These are phyloP conservation scores for Phytophthora sp. DNA, from an alignment of 352 stramenopile species.

Conservation along the genomic window DNA sequence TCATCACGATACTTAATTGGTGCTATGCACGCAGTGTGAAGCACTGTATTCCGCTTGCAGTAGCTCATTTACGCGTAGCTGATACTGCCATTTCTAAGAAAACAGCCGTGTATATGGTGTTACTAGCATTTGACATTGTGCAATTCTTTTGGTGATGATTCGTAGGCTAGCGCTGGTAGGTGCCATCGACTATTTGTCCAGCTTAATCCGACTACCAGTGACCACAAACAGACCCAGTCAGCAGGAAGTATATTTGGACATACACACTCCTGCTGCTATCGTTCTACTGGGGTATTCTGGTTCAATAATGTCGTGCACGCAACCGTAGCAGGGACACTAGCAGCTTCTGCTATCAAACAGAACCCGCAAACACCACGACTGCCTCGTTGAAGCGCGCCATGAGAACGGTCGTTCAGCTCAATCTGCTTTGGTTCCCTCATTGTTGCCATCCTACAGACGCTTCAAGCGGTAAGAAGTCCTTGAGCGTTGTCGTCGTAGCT, in stretches of 20 bases:
- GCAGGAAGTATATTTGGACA: slow-evolving; percentile 6
- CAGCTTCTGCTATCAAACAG: slow-evolving; percentile 93
- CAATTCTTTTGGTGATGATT: slow-evolving; percentile 88
- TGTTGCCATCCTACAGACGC: slow-evolving; percentile 89
- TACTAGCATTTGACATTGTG: slow-evolving; percentile 82
- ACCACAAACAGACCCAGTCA: not conserved
- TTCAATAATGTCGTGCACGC: slow-evolving; percentile 92
- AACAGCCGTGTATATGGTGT: slow-evolving; percentile 71
- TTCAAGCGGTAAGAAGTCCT: slow-evolving; percentile 49
- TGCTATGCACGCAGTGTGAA: slow-evolving; percentile 79
- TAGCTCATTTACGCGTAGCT: slow-evolving; percentile 87
- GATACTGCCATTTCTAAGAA: slow-evolving; percentile 89
- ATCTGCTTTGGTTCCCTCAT: slow-evolving; percentile 94
- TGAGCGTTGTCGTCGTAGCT: too few species aligned
- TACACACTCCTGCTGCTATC: slow-evolving; percentile 54
- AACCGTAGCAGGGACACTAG: slow-evolving; percentile 91
- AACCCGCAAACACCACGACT: slow-evolving; percentile 75
- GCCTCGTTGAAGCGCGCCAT: slow-evolving; percentile 74
- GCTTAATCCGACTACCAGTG: not conserved
- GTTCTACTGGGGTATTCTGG: slow-evolving; percentile 92
- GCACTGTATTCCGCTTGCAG: slow-evolving; percentile 92
- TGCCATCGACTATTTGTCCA: slow-evolving; percentile 43
- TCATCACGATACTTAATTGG: slow-evolving; percentile 59
- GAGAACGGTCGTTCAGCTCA: slow-evolving; percentile 92
- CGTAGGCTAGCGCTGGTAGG: slow-evolving; percentile 85